Conservation (phyloP, 139 green algal species). For the Micromonas commoda region DNA sequence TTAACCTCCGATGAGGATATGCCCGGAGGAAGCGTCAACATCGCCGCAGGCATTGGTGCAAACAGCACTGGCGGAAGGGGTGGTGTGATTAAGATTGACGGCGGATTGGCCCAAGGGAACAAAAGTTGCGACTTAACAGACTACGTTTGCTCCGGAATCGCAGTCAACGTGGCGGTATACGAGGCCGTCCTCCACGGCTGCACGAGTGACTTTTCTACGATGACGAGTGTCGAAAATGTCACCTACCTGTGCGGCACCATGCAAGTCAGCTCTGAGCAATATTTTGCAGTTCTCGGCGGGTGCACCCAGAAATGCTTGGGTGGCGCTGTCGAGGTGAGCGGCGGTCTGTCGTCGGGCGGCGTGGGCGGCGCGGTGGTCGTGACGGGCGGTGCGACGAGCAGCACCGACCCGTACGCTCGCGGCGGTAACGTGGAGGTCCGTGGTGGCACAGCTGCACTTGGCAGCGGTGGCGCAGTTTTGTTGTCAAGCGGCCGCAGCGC, state of each 20-base stretch:
- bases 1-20: neutral
- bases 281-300: neutral
- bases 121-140: neutral
- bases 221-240: too few species aligned
- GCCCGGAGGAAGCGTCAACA: neutral
- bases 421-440: constrained; percentile 9
- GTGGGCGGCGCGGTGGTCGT: constrained; percentile 3
- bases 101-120: neutral
- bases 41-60: neutral
- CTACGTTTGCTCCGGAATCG: neutral
- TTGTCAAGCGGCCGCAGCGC: neutral
- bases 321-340: constrained; percentile 3
- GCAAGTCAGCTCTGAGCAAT: neutral
- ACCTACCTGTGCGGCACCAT: neutral
- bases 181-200: neutral
- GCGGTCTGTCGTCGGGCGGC: neutral
- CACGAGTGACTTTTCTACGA: neutral
- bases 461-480: neutral
- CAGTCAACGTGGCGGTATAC: neutral
- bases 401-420: neutral
- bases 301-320: constrained; percentile 13
- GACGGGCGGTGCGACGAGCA: neutral
- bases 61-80: neutral
- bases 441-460: neutral
- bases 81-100: neutral